Evolutionary conservation across 2,329 filamentous ascomycete genomes (phyloP), one percentile per base, ranked within the genome.

Genomic region (Aurifilum marmelostoma): DNA sequence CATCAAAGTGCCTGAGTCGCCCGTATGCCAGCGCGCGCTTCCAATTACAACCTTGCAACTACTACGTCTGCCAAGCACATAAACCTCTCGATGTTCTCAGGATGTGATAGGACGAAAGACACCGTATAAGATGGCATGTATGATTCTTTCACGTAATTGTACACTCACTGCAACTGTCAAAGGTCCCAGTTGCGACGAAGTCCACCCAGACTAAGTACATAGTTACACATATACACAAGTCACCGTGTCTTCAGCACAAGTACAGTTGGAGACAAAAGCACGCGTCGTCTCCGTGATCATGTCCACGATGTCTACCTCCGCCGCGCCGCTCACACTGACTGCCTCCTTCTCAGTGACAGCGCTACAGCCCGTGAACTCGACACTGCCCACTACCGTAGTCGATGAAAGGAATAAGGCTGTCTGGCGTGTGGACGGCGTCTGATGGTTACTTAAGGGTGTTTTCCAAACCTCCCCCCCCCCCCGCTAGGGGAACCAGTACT

Each of bases 341-440:
- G 29, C n/a, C 16, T 32, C 21, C 7, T 21, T 32, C 18, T 59
- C 18, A 7, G 9, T 37, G 29, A 59, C 32, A 32, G 56, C 29
- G 29, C 16, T 59, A 18, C 29, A 37, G 29, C 7, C 29, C 21
- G 56, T 59, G 56, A 59, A 59, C 32, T 34, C 34, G 34, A 34
- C n/a, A n/a, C n/a, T n/a, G n/a, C n/a, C n/a, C n/a, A n/a, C 32
- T 59, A 32, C 29, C 32, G 18, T 59, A 59, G 56, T 59, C 56
- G 16, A 59, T 37, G 21, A 59, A 59, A 9, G 56, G 32, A 11
- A 59, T 59, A 1, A 37, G 29, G 21, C 37, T 11, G 56, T 37
- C 21, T 9, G 21, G 16, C 8, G 4, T 11, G 32, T n/a, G 29
- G 7, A 59, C 4, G 16, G 32, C 16, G 56, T 59, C 56, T 59